Conservation (phyloP, 495 filamentous ascomycete genomes). For the Aspergillus sclerotioniger region DNA sequence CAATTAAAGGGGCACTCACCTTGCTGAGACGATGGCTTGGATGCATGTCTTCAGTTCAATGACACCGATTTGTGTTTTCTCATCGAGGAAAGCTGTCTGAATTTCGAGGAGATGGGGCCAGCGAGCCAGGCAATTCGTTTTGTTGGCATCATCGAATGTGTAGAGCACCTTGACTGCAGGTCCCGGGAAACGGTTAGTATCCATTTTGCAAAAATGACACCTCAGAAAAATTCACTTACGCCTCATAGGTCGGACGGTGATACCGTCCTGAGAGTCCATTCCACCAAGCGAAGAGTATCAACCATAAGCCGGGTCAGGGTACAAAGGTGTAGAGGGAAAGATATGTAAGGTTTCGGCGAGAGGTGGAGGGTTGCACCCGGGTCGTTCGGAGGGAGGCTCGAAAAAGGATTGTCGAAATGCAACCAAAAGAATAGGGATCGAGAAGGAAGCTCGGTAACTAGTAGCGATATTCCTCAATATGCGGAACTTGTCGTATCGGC, state of each 20-base stretch:
- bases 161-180: conserved; percentile 82
- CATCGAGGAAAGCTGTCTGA: conserved; percentile 76
- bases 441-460: conserved; percentile 2
- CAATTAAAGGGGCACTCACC: conserved; percentile 38
- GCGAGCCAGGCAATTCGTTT: conserved; percentile 87
- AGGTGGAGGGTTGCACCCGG: not conserved
- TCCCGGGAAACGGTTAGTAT: conserved; percentile 20
- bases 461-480: conserved; percentile 14
- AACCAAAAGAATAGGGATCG: conserved; percentile 1
- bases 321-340: not conserved
- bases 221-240: conserved; percentile 32
- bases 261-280: conserved; percentile 52
- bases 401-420: conserved; percentile 2
- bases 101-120: conserved; percentile 79
- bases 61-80: conserved; percentile 74
- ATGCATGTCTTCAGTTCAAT: conserved; percentile 89
- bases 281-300: conserved; percentile 28
- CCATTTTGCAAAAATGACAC: not conserved
- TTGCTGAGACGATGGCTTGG: conserved; percentile 75
- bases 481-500: not conserved
- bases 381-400: not conserved
- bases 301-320: conserved; percentile 30
- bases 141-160: conserved; percentile 87
- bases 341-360: not conserved
- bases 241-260: conserved; percentile 56